Evolutionary conservation across 768 basidiomycete genomes (phyloP).

Genomic region (Dentipellis fragilis): DNA sequence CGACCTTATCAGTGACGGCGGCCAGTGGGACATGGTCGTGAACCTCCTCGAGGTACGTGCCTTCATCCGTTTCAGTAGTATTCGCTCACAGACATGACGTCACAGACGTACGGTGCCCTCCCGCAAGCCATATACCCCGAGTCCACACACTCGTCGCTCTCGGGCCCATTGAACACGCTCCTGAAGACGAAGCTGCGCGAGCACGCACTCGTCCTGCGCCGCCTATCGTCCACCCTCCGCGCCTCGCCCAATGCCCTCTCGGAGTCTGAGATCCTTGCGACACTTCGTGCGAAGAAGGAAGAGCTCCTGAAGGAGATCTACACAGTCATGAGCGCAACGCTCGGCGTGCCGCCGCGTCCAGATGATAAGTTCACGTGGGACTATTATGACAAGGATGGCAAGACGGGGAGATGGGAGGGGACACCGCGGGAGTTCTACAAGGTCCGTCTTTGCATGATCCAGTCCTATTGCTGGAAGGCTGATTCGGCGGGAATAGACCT

Average conservation of each 20-base stretch:
- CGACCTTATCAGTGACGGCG: constrained; percentile 83
- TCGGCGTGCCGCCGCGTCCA: constrained; percentile 78
- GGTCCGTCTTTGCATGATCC: constrained; percentile 8
- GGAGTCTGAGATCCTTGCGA: constrained; percentile 34
- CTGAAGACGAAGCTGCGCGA: constrained; percentile 89
- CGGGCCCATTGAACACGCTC: constrained; percentile 62
- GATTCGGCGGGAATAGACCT: constrained; percentile 1
- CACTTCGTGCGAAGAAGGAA: constrained; percentile 77
- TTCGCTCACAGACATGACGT: neutral
- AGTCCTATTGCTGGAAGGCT: neutral
- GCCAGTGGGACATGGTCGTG: constrained; percentile 90
- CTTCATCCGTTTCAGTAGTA: neutral
- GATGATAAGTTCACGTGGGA: constrained; percentile 76
- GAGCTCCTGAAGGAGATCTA: constrained; percentile 78
- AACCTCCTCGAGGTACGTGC: constrained; percentile 48
- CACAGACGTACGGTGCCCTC: constrained; percentile 74
- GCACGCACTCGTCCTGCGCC: constrained; percentile 75
- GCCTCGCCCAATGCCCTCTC: constrained; percentile 30
- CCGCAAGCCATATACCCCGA: constrained; percentile 81
- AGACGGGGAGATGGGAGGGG: constrained; percentile 64
- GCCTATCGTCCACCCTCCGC: constrained; percentile 43
- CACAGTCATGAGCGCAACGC: constrained; percentile 70
- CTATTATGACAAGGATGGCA: constrained; percentile 75
- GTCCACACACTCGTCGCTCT: constrained; percentile 70
- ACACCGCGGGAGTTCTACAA: constrained; percentile 77